These are phyloP conservation scores for Cryptosporidium sp. DNA, from an alignment of 169 alveolate species.

Conservation along the genomic window DNA sequence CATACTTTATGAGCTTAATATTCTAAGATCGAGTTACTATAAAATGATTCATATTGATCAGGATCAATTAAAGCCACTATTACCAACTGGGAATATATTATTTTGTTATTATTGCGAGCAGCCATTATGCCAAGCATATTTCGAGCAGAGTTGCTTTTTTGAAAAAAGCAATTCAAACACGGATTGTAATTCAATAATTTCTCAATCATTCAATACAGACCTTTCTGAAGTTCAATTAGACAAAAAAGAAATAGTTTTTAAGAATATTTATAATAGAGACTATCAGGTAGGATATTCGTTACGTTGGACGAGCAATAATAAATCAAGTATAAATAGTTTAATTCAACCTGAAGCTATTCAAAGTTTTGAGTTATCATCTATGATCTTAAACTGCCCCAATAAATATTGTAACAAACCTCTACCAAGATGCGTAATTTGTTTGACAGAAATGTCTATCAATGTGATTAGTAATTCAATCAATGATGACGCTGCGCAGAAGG, in stretches of 20 bases:
- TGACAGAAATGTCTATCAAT: conserved; percentile 51
- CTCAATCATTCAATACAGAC: conserved; percentile 13
- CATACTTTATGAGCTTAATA: conserved; percentile 41
- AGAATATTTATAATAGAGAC: not conserved
- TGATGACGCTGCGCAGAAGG: not conserved
- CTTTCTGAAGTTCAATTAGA: not conserved
- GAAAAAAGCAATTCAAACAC: not conserved
- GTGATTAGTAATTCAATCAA: not conserved
- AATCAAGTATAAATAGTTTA: not conserved
- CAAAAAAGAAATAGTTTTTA: conserved; percentile 7
- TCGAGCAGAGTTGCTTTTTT: not conserved
- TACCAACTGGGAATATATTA: conserved; percentile 61
- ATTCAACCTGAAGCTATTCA: conserved; percentile 4
- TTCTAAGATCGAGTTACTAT: conserved; percentile 19
- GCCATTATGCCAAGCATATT: conserved; percentile 21
- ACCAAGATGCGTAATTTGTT: conserved; percentile 65
- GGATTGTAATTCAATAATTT: not conserved
- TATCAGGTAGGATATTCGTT: not conserved
- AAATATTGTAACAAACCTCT: conserved; percentile 51
- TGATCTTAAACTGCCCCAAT: conserved; percentile 56
- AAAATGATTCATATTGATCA: not conserved
- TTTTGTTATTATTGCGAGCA: conserved; percentile 66
- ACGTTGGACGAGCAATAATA: conserved; percentile 1
- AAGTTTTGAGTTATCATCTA: not conserved
- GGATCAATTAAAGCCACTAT: not conserved